Evolutionary conservation across 2,329 filamentous ascomycete species (phyloP).

Genomic region (Alternaria triticimaculans): DNA sequence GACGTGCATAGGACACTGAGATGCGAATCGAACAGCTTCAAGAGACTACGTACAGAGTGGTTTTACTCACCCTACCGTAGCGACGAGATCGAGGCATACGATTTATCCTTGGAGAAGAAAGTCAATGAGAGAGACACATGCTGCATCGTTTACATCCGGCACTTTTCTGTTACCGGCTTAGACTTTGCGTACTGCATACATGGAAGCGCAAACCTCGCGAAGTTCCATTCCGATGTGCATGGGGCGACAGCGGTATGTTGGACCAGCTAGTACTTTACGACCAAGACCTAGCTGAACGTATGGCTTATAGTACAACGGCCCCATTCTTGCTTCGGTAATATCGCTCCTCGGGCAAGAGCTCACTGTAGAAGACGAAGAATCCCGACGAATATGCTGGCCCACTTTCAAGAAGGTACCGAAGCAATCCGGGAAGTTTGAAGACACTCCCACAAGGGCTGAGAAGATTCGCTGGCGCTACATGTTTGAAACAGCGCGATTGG

Average conservation of each 20-base stretch:
- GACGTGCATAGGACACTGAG: background rate
- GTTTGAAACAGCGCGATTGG: conserved; percentile 23
- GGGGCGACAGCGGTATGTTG: conserved; percentile 17
- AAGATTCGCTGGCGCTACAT: conserved; percentile 24
- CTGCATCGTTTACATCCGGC: conserved; percentile 24
- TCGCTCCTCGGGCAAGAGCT: background rate
- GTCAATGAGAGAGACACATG: background rate
- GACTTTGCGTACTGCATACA: conserved; percentile 27
- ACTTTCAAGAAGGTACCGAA: background rate
- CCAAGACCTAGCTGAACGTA: background rate
- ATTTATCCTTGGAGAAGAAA: background rate
- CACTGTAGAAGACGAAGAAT: background rate
- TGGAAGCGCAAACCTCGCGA: conserved; percentile 13
- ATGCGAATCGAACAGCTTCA: background rate
- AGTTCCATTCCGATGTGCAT: conserved; percentile 11
- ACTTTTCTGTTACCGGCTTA: conserved; percentile 13
- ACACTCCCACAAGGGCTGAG: background rate
- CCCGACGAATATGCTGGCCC: background rate
- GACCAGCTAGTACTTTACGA: background rate
- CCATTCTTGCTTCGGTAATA: conserved; percentile 20
- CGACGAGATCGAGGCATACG: background rate
- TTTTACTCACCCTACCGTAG: conserved; percentile 9
- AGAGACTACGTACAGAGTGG: conserved; percentile 9
- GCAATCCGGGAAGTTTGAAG: background rate
- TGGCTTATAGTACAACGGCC: conserved; percentile 19